phyloP scores from a whole-genome alignment of 805 yeast species.

The Candida germanica region DNA sequence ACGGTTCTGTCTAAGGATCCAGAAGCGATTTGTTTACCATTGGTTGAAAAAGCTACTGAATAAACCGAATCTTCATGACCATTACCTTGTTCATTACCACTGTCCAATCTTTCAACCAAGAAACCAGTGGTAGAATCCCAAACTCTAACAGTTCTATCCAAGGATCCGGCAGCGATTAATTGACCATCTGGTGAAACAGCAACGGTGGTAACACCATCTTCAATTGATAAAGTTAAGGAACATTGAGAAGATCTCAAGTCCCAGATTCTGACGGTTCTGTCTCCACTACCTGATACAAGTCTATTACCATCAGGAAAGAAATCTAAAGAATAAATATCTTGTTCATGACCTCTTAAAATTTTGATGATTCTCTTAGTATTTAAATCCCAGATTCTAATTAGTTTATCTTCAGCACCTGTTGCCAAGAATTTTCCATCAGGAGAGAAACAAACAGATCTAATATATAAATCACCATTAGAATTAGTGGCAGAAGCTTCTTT shows the following conservation, averaged over 20 bases:
- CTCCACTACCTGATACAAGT: slow-evolving; percentile 94
- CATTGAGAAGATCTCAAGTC: slow-evolving; percentile 88
- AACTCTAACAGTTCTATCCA: slow-evolving; percentile 92
- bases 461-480: slow-evolving; percentile 81
- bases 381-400: slow-evolving; percentile 95
- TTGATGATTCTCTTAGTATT: slow-evolving; percentile 79
- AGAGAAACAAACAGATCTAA: slow-evolving; percentile 92
- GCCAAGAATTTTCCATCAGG: slow-evolving; percentile 91
- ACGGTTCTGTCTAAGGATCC: slow-evolving; percentile 96
- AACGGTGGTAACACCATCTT: slow-evolving; percentile 97
- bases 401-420: slow-evolving; percentile 88
- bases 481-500: slow-evolving; percentile 23
- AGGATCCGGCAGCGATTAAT: slow-evolving; percentile 92
- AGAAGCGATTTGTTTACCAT: slow-evolving; percentile 87
- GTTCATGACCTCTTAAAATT: slow-evolving; percentile 91
- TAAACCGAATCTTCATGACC: slow-evolving; percentile 97
- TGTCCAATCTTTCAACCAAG: slow-evolving; percentile 86
- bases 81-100: slow-evolving; percentile 81
- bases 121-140: slow-evolving; percentile 95
- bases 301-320: slow-evolving; percentile 93
- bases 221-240: slow-evolving; percentile 82
- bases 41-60: slow-evolving; percentile 88
- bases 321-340: slow-evolving; percentile 93
- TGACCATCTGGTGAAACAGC: slow-evolving; percentile 95
- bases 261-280: slow-evolving; percentile 95